Evolutionary conservation across 2,329 filamentous ascomycete species (phyloP).

Genomic region (Aspergillus glaucus): DNA sequence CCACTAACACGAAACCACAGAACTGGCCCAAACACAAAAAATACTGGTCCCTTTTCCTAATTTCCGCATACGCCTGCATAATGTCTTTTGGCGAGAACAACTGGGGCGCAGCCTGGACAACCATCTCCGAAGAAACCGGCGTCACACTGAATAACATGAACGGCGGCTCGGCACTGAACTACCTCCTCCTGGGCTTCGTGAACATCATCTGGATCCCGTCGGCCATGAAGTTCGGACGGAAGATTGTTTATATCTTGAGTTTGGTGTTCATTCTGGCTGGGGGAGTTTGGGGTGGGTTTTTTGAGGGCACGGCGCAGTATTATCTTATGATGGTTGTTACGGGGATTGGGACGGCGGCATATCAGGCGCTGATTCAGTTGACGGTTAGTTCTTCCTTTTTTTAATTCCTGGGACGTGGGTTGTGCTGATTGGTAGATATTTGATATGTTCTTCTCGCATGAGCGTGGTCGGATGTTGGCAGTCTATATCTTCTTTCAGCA

Average conservation of each 20-base stretch:
- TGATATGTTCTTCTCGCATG: constrained; percentile 36
- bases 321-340: constrained; percentile 24
- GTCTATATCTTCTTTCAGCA: constrained; percentile 37
- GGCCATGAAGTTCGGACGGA: constrained; percentile 28
- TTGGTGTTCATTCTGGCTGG: constrained; percentile 24
- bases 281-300: constrained; percentile 28
- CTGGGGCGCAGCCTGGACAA: constrained; percentile 38
- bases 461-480: constrained; percentile 32
- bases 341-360: constrained; percentile 32
- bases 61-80: constrained; percentile 36
- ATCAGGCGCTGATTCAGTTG: constrained; percentile 35
- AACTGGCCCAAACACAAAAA: constrained; percentile 35
- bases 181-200: constrained; percentile 36
- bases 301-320: constrained; percentile 22
- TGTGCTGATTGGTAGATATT: constrained; percentile 21
- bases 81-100: constrained; percentile 39
- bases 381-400: constrained; percentile 16
- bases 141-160: constrained; percentile 38
- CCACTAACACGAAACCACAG: constrained; percentile 5
- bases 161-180: constrained; percentile 36
- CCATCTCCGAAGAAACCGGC: constrained; percentile 33
- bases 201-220: constrained; percentile 36
- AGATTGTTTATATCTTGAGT: constrained; percentile 31
- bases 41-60: constrained; percentile 34
- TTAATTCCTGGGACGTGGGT: neutral